Percentiles rank a stretch among this genome's conserved stretches.
These are phyloP conservation scores for Helotiales sp. DNA, from an alignment of 2,329 filamentous ascomycete genomes.

Conservation along the genomic window DNA sequence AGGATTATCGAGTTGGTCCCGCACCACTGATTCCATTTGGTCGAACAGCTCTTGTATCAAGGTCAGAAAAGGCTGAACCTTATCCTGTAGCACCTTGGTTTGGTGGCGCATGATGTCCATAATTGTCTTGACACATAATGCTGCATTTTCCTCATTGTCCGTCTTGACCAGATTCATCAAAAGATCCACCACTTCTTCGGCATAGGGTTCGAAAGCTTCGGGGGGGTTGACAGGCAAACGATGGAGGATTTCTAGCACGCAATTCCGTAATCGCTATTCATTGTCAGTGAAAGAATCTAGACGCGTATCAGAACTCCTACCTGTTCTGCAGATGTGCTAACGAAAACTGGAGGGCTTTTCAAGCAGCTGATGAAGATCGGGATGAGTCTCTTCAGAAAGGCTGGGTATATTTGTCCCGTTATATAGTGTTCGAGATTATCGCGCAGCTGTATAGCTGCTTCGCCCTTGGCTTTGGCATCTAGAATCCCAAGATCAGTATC, in stretches of 20 bases:
- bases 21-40: conserved; percentile 91
- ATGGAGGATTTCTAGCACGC: conserved; percentile 91
- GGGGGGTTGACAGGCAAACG: conserved; percentile 72
- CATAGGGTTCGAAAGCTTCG: conserved; percentile 85
- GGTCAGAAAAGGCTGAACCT: conserved; percentile 85
- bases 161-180: conserved; percentile 84
- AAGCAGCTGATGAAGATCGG: conserved; percentile 87
- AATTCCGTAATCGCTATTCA: conserved; percentile 80
- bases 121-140: conserved; percentile 96
- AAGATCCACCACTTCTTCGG: conserved; percentile 84
- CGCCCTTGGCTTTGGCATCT: conserved; percentile 83
- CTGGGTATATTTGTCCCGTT: conserved; percentile 70
- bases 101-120: conserved; percentile 97
- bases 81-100: conserved; percentile 74
- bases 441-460: conserved; percentile 81
- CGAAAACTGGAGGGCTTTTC: conserved; percentile 83
- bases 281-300: conserved; percentile 4
- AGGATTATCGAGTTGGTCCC: conserved; percentile 87
- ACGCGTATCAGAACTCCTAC: conserved; percentile 46
- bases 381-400: conserved; percentile 84
- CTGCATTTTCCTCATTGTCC: conserved; percentile 98
- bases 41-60: conserved; percentile 96
- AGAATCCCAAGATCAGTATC: conserved; percentile 17
- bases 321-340: conserved; percentile 88
- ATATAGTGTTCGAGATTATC: conserved; percentile 91